Evolutionary conservation across 306 rosid species (phyloP), one percentile per base, ranked within the genome.

Genomic region (Citrullus mucosospermus): DNA sequence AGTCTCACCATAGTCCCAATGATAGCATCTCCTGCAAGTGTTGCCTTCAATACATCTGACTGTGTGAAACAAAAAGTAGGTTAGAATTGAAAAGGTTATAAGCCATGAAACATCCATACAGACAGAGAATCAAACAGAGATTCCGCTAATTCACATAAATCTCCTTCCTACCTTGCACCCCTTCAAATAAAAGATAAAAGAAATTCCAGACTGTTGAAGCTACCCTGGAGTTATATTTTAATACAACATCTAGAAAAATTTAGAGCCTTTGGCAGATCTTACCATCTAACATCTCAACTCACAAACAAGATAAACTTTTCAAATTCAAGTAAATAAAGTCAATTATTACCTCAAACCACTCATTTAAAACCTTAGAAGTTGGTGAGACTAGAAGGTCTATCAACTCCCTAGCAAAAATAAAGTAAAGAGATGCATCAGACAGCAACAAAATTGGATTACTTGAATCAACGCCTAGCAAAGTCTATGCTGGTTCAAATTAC

Each of bases 21-120:
- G 78, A 90, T 89, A 74, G 97, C 96, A 84, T 90, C 92, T 66
- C 83, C 88, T 69, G 90, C 97, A 50, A 92, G 96, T 75, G 97
- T 89, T 85, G 91, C 97, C 89, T 92, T 92, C 78, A 90, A 87
- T 75, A 90, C 88, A 80, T 90, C 93, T 65, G 92, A 34, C 97
- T 92, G 90, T 81, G 88, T 74, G 82, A 82, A 86, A 43, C 22
- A 80, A 50, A 56, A 79, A 57, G 16, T 11, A 43, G 75, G 75
- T 69, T 39, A 43, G 75, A 43, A n/a, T 43, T 69, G 36, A 44
- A 43, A 43, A 11, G 6, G 75, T 68, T 20, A 32, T 20, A 43
- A 43, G 18, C 17, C 75, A 69, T 20, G 30, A 41, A 69, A 44
- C 67, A 81, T 34, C 9, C 36, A 79, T 20, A 38, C 36, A 69